Percentiles rank a stretch among this genome's conserved stretches.
phyloP scores from a whole-genome alignment of 2,329 filamentous ascomycete species.

The Paraconiothyrium sp. region DNA sequence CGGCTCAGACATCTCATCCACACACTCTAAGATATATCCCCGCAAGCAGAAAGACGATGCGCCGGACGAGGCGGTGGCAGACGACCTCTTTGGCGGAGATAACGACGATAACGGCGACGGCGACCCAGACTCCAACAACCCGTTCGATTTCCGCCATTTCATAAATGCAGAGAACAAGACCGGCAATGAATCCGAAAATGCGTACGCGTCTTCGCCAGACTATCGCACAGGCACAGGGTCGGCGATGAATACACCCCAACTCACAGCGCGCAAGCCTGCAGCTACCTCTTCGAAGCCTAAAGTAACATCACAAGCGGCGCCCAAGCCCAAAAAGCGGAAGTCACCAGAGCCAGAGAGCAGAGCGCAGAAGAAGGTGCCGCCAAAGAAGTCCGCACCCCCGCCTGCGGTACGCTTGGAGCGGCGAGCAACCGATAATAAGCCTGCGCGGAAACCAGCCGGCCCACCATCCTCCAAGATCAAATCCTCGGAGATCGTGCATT shows the following conservation, averaged over 20 bases:
- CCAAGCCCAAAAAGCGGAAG: conserved; percentile 44
- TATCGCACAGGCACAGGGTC: conserved; percentile 40
- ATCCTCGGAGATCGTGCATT: conserved; percentile 42
- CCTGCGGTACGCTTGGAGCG: conserved; percentile 50
- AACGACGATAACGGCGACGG: conserved; percentile 43
- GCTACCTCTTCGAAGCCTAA: conserved; percentile 23
- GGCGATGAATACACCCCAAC: conserved; percentile 40
- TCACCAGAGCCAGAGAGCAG: conserved; percentile 28
- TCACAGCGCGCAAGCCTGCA: conserved; percentile 33
- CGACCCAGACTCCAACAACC: conserved; percentile 55
- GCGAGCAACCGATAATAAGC: conserved; percentile 40
- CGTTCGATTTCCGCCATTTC: conserved; percentile 61
- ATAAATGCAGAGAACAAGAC: conserved; percentile 46
- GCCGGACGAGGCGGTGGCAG: conserved; percentile 35
- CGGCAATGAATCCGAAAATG: conserved; percentile 44
- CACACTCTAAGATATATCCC: conserved; percentile 71
- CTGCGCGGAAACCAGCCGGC: conserved; percentile 28
- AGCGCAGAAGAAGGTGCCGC: conserved; percentile 22
- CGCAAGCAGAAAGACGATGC: conserved; percentile 37
- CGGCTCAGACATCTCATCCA: conserved; percentile 68
- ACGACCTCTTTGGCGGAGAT: conserved; percentile 42
- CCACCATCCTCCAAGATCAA: conserved; percentile 43
- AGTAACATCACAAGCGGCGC: conserved; percentile 16
- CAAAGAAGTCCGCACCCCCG: conserved; percentile 35
- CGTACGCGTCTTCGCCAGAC: conserved; percentile 40